Percentiles rank a stretch among this genome's conserved stretches.
These are phyloP conservation scores for Phytophthora palmivora DNA, from an alignment of 352 stramenopile genomes.

Conservation along the genomic window DNA sequence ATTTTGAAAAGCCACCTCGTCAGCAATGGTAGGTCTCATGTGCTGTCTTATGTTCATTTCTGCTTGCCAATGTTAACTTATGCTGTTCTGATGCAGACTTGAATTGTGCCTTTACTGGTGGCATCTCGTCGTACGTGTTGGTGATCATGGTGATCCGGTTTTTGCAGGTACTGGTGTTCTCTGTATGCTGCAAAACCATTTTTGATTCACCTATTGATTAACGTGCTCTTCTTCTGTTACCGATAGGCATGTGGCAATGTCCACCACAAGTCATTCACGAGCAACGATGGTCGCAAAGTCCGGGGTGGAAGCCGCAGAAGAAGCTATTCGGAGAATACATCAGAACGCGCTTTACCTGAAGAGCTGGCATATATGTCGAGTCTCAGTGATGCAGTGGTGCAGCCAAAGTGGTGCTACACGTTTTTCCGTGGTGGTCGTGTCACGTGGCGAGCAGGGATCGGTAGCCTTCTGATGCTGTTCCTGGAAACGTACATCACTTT, in stretches of 20 bases:
- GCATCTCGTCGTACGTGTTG: slow-evolving; percentile 96
- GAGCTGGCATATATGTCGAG: slow-evolving; percentile 24
- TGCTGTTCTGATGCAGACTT: slow-evolving; percentile 71
- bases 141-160: slow-evolving; percentile 96
- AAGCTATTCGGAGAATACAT: slow-evolving; percentile 44
- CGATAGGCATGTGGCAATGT: slow-evolving; percentile 73
- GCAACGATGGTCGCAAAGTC: slow-evolving; percentile 22
- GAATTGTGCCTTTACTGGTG: slow-evolving; percentile 94
- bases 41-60: background rate
- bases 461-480: slow-evolving; percentile 77
- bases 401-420: slow-evolving; percentile 62
- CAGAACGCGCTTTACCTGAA: slow-evolving; percentile 24
- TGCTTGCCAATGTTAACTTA: slow-evolving; percentile 23
- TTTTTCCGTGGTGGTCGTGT: slow-evolving; percentile 70
- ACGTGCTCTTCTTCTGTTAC: background rate
- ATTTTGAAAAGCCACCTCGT: slow-evolving; percentile 93
- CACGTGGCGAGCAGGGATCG: slow-evolving; percentile 76
- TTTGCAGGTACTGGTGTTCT: slow-evolving; percentile 67
- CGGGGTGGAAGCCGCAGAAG: slow-evolving; percentile 30
- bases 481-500: slow-evolving; percentile 88
- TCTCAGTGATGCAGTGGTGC: slow-evolving; percentile 16
- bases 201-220: background rate
- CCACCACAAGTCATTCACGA: slow-evolving; percentile 61
- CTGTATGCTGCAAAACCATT: background rate
- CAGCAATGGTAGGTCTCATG: slow-evolving; percentile 42